These are phyloP conservation scores for Xanthoconium separans DNA, from an alignment of 1,284 basidiomycete genomes.

Conservation along the genomic window DNA sequence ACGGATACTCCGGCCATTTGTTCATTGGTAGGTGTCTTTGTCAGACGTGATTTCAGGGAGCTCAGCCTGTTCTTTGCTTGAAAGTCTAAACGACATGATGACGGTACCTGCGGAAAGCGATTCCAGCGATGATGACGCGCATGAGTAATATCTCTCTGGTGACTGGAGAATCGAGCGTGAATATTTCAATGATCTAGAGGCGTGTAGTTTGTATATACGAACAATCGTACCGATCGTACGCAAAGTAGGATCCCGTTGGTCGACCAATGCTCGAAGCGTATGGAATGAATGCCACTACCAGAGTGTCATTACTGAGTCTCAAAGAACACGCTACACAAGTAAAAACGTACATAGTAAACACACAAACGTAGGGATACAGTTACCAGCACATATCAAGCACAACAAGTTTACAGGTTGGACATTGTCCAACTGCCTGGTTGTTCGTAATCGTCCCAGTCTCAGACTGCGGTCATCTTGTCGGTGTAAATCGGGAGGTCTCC, in stretches of 20 bases:
- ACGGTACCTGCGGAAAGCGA: conserved; percentile 39
- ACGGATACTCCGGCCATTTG: conserved; percentile 67
- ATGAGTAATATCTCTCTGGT: conserved; percentile 10
- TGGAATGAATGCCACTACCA: neutral
- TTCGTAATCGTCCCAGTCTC: neutral
- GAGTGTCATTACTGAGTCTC: neutral
- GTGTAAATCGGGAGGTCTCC: conserved; percentile 38
- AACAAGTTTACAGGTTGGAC: conserved; percentile 3
- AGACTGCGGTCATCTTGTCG: conserved; percentile 18
- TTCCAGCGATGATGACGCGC: conserved; percentile 2
- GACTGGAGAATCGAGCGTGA: neutral
- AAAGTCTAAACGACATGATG: conserved; percentile 69
- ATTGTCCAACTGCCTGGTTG: conserved; percentile 1
- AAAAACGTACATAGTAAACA: neutral
- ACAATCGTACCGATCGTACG: neutral
- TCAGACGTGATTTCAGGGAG: neutral
- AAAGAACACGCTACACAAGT: neutral
- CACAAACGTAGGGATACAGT: conserved; percentile 2
- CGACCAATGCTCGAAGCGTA: no score
- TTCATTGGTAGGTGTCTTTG: conserved; percentile 67
- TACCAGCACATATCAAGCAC: conserved; percentile 8
- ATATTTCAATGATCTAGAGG: conserved; percentile 4
- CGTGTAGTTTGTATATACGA: neutral
- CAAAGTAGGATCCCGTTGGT: neutral
- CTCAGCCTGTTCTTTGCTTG: conserved; percentile 1